phyloP scores from a whole-genome alignment of 371 early-diverging fungal genomes.

The Apophysomyces elegans region DNA sequence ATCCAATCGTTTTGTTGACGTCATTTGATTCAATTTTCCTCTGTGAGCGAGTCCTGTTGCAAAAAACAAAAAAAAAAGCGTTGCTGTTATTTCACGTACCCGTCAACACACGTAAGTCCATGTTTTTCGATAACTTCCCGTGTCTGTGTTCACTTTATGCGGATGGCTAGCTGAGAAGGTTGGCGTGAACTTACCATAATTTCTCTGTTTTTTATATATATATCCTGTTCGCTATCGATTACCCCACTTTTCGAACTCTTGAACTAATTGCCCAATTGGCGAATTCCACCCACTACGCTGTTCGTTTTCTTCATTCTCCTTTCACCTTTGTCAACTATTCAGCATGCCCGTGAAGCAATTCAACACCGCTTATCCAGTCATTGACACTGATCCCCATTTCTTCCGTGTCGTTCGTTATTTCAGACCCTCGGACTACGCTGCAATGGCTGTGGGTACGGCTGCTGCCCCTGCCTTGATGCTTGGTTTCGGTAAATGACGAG shows the following conservation, averaged over 20 bases:
- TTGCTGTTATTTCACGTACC: no score
- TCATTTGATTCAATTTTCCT: no score
- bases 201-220: neutral
- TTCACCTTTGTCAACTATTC: neutral
- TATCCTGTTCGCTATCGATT: neutral
- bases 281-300: neutral
- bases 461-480: slow-evolving; percentile 77
- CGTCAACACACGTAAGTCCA: no score
- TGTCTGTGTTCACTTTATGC: no score
- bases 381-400: slow-evolving; percentile 83
- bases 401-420: slow-evolving; percentile 88
- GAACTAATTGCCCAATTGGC: no score
- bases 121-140: no score
- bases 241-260: no score
- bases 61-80: no score
- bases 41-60: no score
- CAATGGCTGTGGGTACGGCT: slow-evolving; percentile 71
- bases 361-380: slow-evolving; percentile 64
- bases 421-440: slow-evolving; percentile 79
- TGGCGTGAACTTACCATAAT: neutral
- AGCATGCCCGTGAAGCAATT: slow-evolving; percentile 54
- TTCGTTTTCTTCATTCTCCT: no score
- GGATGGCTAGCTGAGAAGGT: no score
- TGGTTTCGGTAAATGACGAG: slow-evolving; percentile 65
- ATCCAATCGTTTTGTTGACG: no score